Evolutionary conservation across 2,329 filamentous ascomycete species (phyloP).

Genomic region (Trichophyton rubrum): DNA sequence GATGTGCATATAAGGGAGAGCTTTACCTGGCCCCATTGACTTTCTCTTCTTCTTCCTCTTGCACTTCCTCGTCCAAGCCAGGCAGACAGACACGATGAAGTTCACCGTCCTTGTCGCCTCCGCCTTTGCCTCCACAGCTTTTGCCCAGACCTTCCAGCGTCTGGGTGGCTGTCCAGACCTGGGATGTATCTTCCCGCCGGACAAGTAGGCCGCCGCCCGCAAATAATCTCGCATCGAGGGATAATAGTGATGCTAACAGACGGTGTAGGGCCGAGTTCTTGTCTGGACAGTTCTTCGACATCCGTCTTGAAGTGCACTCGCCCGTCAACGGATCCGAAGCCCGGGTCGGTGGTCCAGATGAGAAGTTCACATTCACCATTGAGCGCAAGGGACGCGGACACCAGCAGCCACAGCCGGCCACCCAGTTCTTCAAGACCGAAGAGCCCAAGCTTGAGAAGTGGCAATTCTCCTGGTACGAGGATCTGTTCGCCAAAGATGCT

Average conservation of each 20-base stretch:
- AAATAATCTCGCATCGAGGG: neutral
- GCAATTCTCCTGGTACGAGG: slow-evolving; percentile 76
- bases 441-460: slow-evolving; percentile 67
- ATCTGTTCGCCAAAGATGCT: slow-evolving; percentile 65
- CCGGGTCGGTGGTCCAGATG: slow-evolving; percentile 54
- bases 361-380: slow-evolving; percentile 65
- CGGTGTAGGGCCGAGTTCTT: slow-evolving; percentile 57
- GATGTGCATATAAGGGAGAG: neutral
- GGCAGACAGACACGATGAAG: slow-evolving; percentile 16
- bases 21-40: neutral
- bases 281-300: slow-evolving; percentile 71
- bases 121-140: slow-evolving; percentile 18
- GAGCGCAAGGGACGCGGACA: slow-evolving; percentile 43
- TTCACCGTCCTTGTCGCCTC: slow-evolving; percentile 16
- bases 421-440: slow-evolving; percentile 54
- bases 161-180: slow-evolving; percentile 44
- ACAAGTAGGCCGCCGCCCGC: slow-evolving; percentile 34
- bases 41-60: neutral
- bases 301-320: slow-evolving; percentile 70
- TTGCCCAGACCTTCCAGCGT: slow-evolving; percentile 44
- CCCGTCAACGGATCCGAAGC: slow-evolving; percentile 71
- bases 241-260: neutral
- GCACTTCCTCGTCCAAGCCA: neutral
- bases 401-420: slow-evolving; percentile 40
- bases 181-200: slow-evolving; percentile 46